Evolutionary conservation across 805 yeast species (phyloP).

Genomic region (Candida lessepsii): DNA sequence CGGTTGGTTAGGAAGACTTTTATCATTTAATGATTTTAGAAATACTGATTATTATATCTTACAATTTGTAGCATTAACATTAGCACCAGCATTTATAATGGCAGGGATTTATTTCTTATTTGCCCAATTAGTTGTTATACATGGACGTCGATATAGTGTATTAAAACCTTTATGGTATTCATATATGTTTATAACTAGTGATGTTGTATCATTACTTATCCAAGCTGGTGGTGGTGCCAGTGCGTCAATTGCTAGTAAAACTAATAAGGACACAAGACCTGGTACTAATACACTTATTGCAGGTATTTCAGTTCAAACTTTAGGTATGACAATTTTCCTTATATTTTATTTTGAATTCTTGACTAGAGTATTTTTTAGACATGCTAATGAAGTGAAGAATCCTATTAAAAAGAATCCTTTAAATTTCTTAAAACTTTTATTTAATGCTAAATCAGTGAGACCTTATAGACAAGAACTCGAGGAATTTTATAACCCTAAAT

Average conservation of each 20-base stretch:
- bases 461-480: conserved; percentile 27
- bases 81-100: conserved; percentile 45
- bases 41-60: conserved; percentile 23
- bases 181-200: conserved; percentile 38
- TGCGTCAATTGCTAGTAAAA: conserved; percentile 28
- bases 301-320: conserved; percentile 38
- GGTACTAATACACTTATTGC: conserved; percentile 40
- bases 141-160: conserved; percentile 37
- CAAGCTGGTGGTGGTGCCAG: conserved; percentile 44
- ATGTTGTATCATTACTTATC: conserved; percentile 35
- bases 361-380: conserved; percentile 29
- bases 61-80: conserved; percentile 36
- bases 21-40: conserved; percentile 25
- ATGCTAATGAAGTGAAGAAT: conserved; percentile 16
- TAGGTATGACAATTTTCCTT: conserved; percentile 38
- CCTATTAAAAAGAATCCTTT: conserved; percentile 20
- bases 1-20: conserved; percentile 40
- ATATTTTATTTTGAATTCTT: conserved; percentile 38
- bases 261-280: conserved; percentile 22
- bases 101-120: conserved; percentile 41
- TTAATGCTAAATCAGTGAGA: conserved; percentile 24
- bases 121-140: conserved; percentile 39
- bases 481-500: conserved; percentile 28
- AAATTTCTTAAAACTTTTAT: conserved; percentile 29
- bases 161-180: conserved; percentile 45